Percentiles rank a stretch among this genome's conserved stretches.
Evolutionary conservation across 805 yeast species (phyloP).

Genomic region (Blastobotrys terrestris): DNA sequence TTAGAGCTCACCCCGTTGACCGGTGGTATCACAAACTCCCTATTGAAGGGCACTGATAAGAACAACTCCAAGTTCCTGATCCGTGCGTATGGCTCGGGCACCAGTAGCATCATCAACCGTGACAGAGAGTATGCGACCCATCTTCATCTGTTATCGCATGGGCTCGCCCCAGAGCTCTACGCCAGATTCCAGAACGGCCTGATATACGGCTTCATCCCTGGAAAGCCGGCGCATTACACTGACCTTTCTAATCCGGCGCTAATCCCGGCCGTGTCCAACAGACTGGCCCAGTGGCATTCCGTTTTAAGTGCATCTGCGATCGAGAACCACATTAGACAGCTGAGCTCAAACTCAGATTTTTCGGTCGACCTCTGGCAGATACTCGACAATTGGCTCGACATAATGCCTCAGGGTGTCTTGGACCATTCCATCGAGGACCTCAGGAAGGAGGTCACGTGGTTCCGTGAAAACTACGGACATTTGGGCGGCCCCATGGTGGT

Average conservation of each 20-base stretch:
- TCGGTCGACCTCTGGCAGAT: conserved; percentile 51
- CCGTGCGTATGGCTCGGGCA: conserved; percentile 70
- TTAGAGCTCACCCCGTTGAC: conserved; percentile 20
- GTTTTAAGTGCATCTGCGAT: conserved; percentile 41
- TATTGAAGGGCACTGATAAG: conserved; percentile 24
- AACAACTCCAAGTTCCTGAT: conserved; percentile 36
- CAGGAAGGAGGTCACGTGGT: conserved; percentile 50
- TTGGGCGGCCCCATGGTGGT: conserved; percentile 50
- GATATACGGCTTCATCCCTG: conserved; percentile 62
- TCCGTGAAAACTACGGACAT: conserved; percentile 35
- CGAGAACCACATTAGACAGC: conserved; percentile 34
- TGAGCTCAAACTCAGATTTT: conserved; percentile 17
- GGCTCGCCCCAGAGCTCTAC: conserved; percentile 62
- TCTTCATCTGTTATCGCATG: conserved; percentile 49
- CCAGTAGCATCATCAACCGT: conserved; percentile 64
- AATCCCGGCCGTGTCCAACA: conserved; percentile 55
- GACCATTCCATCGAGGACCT: conserved; percentile 38
- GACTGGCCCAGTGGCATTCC: conserved; percentile 67
- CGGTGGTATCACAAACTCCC: conserved; percentile 36
- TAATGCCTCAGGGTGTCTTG: conserved; percentile 46
- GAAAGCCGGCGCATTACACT: conserved; percentile 50
- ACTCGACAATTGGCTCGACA: conserved; percentile 54
- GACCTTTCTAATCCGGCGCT: conserved; percentile 45
- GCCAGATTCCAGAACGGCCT: conserved; percentile 69
- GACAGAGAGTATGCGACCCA: conserved; percentile 71